These are phyloP conservation scores for Candida adriatica DNA, from an alignment of 805 yeast genomes.

Conservation along the genomic window DNA sequence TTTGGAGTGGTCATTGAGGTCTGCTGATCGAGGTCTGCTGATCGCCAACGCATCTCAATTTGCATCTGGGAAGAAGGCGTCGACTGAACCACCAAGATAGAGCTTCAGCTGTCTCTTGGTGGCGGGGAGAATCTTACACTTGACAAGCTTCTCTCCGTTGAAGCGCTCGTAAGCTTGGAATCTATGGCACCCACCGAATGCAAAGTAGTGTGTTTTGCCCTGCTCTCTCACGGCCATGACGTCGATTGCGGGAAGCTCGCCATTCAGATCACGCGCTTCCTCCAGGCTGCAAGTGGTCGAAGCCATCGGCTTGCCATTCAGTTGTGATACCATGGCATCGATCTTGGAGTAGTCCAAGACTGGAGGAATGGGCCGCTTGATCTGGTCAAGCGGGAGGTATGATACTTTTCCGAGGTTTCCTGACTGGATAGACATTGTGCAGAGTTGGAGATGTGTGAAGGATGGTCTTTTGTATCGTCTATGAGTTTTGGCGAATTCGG, in stretches of 20 bases:
- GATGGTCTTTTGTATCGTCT: not conserved
- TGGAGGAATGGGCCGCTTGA: constrained; percentile 80
- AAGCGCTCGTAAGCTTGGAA: constrained; percentile 74
- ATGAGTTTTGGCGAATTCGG: no score
- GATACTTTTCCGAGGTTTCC: constrained; percentile 42
- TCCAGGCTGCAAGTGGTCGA: constrained; percentile 50
- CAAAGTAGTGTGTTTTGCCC: constrained; percentile 62
- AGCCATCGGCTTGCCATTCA: constrained; percentile 56
- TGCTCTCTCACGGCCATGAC: constrained; percentile 60
- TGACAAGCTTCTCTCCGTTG: constrained; percentile 45
- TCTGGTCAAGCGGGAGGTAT: constrained; percentile 58
- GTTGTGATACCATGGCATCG: constrained; percentile 69
- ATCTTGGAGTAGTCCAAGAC: constrained; percentile 71
- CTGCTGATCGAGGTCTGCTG: no score
- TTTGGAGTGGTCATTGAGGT: no score
- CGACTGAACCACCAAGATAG: constrained; percentile 67
- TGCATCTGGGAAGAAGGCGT: constrained; percentile 28
- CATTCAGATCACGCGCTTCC: constrained; percentile 32
- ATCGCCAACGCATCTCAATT: no score
- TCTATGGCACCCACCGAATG: constrained; percentile 88
- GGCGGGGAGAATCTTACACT: constrained; percentile 68
- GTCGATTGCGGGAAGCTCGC: constrained; percentile 79
- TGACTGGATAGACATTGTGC: constrained; percentile 63
- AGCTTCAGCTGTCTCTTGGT: constrained; percentile 60
- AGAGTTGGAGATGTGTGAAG: not conserved